Evolutionary conservation across 306 rosid genomes (phyloP).

Genomic region (Dicorynia guianensis): DNA sequence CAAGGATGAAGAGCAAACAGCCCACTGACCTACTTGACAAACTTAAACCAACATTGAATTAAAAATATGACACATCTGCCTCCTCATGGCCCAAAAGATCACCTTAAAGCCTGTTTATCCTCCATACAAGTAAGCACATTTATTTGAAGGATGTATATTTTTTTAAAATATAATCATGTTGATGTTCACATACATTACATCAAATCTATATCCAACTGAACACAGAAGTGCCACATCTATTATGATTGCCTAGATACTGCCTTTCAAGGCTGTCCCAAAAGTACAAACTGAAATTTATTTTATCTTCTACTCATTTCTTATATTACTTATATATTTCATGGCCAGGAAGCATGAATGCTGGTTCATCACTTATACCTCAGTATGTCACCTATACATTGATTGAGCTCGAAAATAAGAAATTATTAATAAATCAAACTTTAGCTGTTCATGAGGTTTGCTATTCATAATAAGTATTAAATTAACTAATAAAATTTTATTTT

Average conservation of each 20-base stretch:
- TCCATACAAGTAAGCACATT: too few species aligned
- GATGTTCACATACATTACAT: not conserved
- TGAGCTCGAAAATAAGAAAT: not conserved
- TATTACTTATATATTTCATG: not conserved
- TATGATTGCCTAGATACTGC: not conserved
- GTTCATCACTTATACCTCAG: not conserved
- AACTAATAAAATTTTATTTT: too few species aligned
- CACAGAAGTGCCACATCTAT: not conserved
- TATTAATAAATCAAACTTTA: too few species aligned
- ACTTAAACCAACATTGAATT: not conserved
- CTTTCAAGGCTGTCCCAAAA: not conserved
- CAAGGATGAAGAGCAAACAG: not conserved
- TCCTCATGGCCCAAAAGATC: not conserved
- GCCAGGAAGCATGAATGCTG: not conserved
- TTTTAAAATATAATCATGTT: not conserved
- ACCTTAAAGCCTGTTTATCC: not conserved
- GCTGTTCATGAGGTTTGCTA: too few species aligned
- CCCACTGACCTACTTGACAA: not conserved
- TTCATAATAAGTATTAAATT: too few species aligned
- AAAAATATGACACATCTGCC: not conserved
- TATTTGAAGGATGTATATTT: not conserved
- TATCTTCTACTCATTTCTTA: not conserved
- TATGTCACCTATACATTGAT: not conserved
- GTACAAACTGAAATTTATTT: not conserved
- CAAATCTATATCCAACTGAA: not conserved